phyloP scores from a whole-genome alignment of 441 rosid genomes.

The California macrophylla region DNA sequence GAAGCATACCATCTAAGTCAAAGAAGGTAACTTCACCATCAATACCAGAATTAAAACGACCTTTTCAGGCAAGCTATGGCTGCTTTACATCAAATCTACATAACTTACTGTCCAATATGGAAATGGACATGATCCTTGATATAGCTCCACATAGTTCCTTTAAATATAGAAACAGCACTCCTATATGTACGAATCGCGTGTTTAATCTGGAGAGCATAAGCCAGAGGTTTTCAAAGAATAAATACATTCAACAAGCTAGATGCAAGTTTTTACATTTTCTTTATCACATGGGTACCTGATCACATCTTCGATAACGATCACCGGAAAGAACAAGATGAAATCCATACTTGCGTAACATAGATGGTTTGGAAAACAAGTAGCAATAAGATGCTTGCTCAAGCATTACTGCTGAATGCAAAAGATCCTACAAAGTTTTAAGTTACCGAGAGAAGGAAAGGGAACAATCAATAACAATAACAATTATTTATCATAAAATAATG shows the following conservation, averaged over 20 bases:
- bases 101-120: slow-evolving; percentile 91
- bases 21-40: slow-evolving; percentile 16
- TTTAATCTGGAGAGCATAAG: slow-evolving; percentile 50
- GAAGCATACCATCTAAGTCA: slow-evolving; percentile 76
- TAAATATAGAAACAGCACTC: slow-evolving; percentile 81
- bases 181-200: slow-evolving; percentile 91
- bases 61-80: slow-evolving; percentile 16
- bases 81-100: slow-evolving; percentile 11
- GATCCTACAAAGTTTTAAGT: slow-evolving; percentile 42
- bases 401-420: slow-evolving; percentile 90
- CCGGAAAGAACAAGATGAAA: slow-evolving; percentile 98
- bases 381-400: slow-evolving; percentile 99
- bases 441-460: slow-evolving; percentile 20
- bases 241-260: slow-evolving; percentile 14
- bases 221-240: slow-evolving; percentile 19
- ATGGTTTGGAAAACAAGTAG: slow-evolving; percentile 75
- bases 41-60: slow-evolving; percentile 9
- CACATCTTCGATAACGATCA: slow-evolving; percentile 83
- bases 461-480: background rate
- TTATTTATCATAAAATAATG: background rate
- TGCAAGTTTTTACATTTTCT: slow-evolving; percentile 10
- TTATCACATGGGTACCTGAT: slow-evolving; percentile 56
- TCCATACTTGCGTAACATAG: slow-evolving; percentile 94
- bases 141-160: slow-evolving; percentile 77
- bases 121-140: slow-evolving; percentile 95